Percentiles rank a stretch among this genome's conserved stretches.
These are phyloP conservation scores for Trichosporon asahii DNA, from an alignment of 1,284 basidiomycete genomes.

Conservation along the genomic window DNA sequence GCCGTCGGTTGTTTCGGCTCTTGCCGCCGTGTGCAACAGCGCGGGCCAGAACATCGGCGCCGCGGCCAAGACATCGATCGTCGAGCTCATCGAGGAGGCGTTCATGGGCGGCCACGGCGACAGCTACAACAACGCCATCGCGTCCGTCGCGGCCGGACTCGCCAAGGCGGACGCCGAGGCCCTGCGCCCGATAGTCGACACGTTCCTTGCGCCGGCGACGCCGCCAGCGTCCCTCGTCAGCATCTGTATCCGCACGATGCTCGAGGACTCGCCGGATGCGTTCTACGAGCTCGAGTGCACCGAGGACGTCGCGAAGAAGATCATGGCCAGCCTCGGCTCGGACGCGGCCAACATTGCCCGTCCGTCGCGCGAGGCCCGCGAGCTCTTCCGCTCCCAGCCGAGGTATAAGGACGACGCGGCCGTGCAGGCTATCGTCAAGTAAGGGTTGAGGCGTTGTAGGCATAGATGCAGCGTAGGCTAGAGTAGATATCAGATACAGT, in stretches of 20 bases:
- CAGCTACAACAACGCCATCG: slow-evolving; percentile 67
- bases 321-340: slow-evolving; percentile 65
- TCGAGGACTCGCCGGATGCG: slow-evolving; percentile 59
- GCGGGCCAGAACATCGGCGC: slow-evolving; percentile 73
- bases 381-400: slow-evolving; percentile 60
- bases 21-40: slow-evolving; percentile 71
- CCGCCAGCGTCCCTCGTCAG: slow-evolving; percentile 55
- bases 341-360: slow-evolving; percentile 73
- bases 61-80: slow-evolving; percentile 65
- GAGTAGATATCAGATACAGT: neutral
- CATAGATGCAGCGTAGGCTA: neutral
- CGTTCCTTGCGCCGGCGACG: slow-evolving; percentile 40
- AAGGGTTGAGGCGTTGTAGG: neutral
- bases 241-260: slow-evolving; percentile 63
- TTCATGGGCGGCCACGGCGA: slow-evolving; percentile 62
- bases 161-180: slow-evolving; percentile 61
- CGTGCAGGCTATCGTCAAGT: slow-evolving; percentile 39
- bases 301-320: slow-evolving; percentile 67
- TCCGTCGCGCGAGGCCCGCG: slow-evolving; percentile 79
- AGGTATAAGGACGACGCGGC: slow-evolving; percentile 40
- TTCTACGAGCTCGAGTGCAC: slow-evolving; percentile 64
- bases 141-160: slow-evolving; percentile 65
- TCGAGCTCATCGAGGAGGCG: slow-evolving; percentile 73
- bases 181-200: slow-evolving; percentile 64
- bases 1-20: slow-evolving; percentile 68